Conservation (phyloP, 2,329 filamentous ascomycete species). For the Monosporascus sp. region DNA sequence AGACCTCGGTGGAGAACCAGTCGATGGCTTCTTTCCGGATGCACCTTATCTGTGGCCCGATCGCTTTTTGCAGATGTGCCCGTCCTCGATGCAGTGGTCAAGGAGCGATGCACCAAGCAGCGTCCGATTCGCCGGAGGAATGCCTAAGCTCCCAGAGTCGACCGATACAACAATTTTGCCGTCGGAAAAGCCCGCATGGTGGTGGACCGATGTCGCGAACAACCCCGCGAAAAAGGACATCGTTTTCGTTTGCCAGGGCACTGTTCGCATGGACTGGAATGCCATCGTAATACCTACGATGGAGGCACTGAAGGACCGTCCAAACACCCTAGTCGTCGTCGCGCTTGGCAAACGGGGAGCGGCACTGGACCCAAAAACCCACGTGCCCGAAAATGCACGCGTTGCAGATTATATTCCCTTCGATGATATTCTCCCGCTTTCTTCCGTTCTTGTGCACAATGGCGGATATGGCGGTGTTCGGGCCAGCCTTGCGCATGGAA, state of each 20-base stretch:
- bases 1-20: too few species aligned
- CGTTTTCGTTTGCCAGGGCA: conserved; percentile 32
- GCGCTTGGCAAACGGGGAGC: conserved; percentile 1
- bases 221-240: conserved; percentile 21
- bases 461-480: conserved; percentile 2
- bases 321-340: conserved; percentile 29
- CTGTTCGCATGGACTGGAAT: conserved; percentile 21
- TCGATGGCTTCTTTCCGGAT: neutral
- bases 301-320: conserved; percentile 25
- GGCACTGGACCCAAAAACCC: neutral
- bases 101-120: conserved; percentile 5
- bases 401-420: too few species aligned
- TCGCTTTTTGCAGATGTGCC: conserved; percentile 6
- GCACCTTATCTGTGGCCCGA: conserved; percentile 2
- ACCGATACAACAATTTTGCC: too few species aligned
- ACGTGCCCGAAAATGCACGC: neutral
- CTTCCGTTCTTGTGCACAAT: neutral
- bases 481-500: neutral
- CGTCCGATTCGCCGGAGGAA: too few species aligned
- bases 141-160: too few species aligned
- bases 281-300: conserved; percentile 31
- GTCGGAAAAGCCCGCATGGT: neutral
- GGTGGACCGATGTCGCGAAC: conserved; percentile 2
- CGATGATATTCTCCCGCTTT: too few species aligned
- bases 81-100: conserved; percentile 1